These are phyloP conservation scores for Cryptococcus sp. DNA, from an alignment of 1,284 basidiomycete genomes.

Conservation along the genomic window DNA sequence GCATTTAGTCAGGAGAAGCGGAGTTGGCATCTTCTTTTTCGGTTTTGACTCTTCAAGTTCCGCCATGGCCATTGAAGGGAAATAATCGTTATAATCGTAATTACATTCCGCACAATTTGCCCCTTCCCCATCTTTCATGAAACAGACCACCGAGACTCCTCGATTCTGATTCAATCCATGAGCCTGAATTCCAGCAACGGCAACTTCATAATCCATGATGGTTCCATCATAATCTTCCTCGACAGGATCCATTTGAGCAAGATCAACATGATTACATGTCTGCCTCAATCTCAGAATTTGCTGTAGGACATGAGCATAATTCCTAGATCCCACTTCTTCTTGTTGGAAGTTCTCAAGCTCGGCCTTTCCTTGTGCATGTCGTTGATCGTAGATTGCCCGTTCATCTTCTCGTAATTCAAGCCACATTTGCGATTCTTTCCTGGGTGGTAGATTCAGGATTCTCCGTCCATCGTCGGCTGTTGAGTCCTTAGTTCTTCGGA, in stretches of 20 bases:
- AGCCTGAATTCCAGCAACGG: slow-evolving; percentile 65
- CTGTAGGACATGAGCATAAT: slow-evolving; percentile 95
- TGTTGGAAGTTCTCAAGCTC: slow-evolving; percentile 64
- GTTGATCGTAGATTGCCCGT: slow-evolving; percentile 83
- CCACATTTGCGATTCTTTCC: slow-evolving; percentile 75
- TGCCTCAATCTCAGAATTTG: slow-evolving; percentile 91
- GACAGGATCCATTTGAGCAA: slow-evolving; percentile 59
- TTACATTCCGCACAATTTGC: slow-evolving; percentile 85
- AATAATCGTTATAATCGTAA: slow-evolving; percentile 61
- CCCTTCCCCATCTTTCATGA: slow-evolving; percentile 73
- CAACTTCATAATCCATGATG: slow-evolving; percentile 66
- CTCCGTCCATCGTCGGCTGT: slow-evolving; percentile 72
- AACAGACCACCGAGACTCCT: slow-evolving; percentile 71
- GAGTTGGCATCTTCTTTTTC: slow-evolving; percentile 29
- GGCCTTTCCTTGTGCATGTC: slow-evolving; percentile 47
- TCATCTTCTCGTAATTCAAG: slow-evolving; percentile 82
- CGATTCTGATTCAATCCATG: slow-evolving; percentile 75
- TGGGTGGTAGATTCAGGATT: slow-evolving; percentile 82
- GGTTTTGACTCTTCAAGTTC: slow-evolving; percentile 48
- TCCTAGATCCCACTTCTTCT: slow-evolving; percentile 82
- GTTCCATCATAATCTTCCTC: slow-evolving; percentile 57
- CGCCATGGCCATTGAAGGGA: slow-evolving; percentile 43
- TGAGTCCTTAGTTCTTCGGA: slow-evolving; percentile 92
- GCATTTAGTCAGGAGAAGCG: slow-evolving; percentile 74
- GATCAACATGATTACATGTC: slow-evolving; percentile 93